Evolutionary conservation across 2,329 filamentous ascomycete species (phyloP).

Genomic region (Xylariaceae sp.): DNA sequence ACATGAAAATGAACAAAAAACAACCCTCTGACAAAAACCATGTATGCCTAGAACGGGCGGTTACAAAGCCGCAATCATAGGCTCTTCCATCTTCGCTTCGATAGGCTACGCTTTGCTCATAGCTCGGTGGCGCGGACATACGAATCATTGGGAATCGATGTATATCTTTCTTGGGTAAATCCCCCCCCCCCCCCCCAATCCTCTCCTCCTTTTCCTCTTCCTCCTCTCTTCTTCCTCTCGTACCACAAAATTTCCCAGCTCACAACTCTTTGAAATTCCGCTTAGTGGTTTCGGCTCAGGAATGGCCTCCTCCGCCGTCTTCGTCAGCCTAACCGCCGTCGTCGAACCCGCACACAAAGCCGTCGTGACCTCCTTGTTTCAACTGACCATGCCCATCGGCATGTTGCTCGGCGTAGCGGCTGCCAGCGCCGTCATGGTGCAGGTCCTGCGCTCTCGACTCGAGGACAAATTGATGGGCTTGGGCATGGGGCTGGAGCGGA

Average conservation of each 20-base stretch:
- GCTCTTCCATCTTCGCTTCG: slow-evolving; percentile 42
- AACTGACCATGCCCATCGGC: slow-evolving; percentile 40
- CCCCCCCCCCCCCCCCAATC: too few relatives aligned
- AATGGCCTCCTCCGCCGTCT: slow-evolving; percentile 31
- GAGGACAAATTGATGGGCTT: slow-evolving; percentile 24
- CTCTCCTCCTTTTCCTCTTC: too few relatives aligned
- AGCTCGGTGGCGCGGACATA: slow-evolving; percentile 55
- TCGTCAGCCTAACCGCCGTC: slow-evolving; percentile 44
- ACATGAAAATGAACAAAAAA: not conserved
- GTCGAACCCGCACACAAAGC: slow-evolving; percentile 42
- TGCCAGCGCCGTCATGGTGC: slow-evolving; percentile 25
- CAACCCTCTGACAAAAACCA: not conserved
- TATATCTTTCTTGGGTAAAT: slow-evolving; percentile 51
- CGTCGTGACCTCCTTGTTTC: slow-evolving; percentile 44
- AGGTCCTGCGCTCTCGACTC: slow-evolving; percentile 27
- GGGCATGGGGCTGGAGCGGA: slow-evolving; percentile 16
- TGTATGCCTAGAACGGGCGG: slow-evolving; percentile 44
- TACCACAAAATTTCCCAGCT: not conserved
- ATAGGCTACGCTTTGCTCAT: slow-evolving; percentile 48
- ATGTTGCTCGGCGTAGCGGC: slow-evolving; percentile 26
- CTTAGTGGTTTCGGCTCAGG: slow-evolving; percentile 46
- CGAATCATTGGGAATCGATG: slow-evolving; percentile 48
- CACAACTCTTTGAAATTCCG: not conserved
- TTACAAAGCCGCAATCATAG: slow-evolving; percentile 53
- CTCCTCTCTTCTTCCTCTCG: not conserved